Conservation (phyloP, 2,329 filamentous ascomycete genomes). For the Xylariomycetidae sp. region DNA sequence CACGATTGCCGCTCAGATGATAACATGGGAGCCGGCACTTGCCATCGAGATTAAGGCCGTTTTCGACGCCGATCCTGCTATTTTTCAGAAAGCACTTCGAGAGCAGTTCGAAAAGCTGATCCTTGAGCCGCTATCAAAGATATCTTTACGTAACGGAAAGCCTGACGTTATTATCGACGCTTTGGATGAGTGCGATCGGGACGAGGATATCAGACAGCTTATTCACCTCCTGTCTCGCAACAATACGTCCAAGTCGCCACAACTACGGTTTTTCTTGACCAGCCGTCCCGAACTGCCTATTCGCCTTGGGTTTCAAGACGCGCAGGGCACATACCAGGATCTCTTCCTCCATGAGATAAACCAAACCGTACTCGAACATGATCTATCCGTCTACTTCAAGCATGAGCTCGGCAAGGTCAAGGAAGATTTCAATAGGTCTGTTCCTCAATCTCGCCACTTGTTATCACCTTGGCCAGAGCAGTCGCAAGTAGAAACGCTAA, state of each 20-base stretch:
- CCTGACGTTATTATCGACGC: slow-evolving; percentile 27
- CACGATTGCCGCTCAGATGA: slow-evolving; percentile 34
- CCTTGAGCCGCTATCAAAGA: slow-evolving; percentile 24
- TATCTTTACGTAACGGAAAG: neutral
- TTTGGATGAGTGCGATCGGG: slow-evolving; percentile 30
- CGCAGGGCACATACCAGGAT: slow-evolving; percentile 23
- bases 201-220: slow-evolving; percentile 25
- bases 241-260: slow-evolving; percentile 7
- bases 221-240: slow-evolving; percentile 22
- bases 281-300: slow-evolving; percentile 37
- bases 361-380: slow-evolving; percentile 24
- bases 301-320: slow-evolving; percentile 28
- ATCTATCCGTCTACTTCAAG: slow-evolving; percentile 31
- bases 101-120: slow-evolving; percentile 38
- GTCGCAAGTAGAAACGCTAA: slow-evolving; percentile 6
- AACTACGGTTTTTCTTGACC: slow-evolving; percentile 34
- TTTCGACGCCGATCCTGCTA: slow-evolving; percentile 26
- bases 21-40: slow-evolving; percentile 21
- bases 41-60: slow-evolving; percentile 20
- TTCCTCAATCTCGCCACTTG: slow-evolving; percentile 5
- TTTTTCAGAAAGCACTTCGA: slow-evolving; percentile 22
- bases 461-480: slow-evolving; percentile 25
- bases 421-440: slow-evolving; percentile 13
- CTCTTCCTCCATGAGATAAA: slow-evolving; percentile 33
- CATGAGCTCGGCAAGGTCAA: slow-evolving; percentile 26